Base-by-base conservation (phyloP, 164 flowering plant species). In the Vitis labrusca region DNA sequence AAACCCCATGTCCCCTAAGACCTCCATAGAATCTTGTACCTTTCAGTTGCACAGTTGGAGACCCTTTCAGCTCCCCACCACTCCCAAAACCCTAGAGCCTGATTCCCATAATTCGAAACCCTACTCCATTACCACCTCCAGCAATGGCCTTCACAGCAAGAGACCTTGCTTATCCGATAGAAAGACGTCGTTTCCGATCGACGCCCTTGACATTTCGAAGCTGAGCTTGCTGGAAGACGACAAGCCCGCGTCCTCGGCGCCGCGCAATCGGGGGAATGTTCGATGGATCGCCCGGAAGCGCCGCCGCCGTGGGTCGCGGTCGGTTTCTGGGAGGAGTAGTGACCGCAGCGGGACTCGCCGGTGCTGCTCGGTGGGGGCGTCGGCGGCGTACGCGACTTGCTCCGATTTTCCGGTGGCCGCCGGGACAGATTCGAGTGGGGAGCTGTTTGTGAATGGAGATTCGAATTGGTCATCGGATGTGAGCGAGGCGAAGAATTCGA, bases 391-490 rank as follows among this genome's bases (percentile, higher is more conserved):
- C 27, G 97, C 84, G 2, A 89, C 94, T 2, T 91, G 97, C 72
- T 89, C 98, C 29, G 97, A 92, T 73, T 84, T 90, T 58, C 89
- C 86, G 3, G 72, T 87, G 60, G 91, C 90, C 27, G 85, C 77
- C 11, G 92, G 89, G 59, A 94, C 98, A 30, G 98, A 94, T 74
- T 91, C 98, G 54, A 94, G 97, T 52, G 98, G 98, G 56, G 98
- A 94, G 81, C 74, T 94, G 75, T 92, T 94, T 70, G 85, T 81
- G 68, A 90, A 84, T 67, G 96, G 85, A 69, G 97, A 90, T 30
- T 84, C 77, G 23, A 86, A 83, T 79, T 94, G 97, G 99, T 82
- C 82, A 8, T 89, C 97, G 48, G 97, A 92, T 72, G 94, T 87
- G 66, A 85, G 96, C 10, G 97, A 91, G 72, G 88, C 81, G 7